Percentiles rank a stretch among this genome's conserved stretches.
Evolutionary conservation across 176 grass and related monocot species (phyloP).

Genomic region (Luzula sylvatica): DNA sequence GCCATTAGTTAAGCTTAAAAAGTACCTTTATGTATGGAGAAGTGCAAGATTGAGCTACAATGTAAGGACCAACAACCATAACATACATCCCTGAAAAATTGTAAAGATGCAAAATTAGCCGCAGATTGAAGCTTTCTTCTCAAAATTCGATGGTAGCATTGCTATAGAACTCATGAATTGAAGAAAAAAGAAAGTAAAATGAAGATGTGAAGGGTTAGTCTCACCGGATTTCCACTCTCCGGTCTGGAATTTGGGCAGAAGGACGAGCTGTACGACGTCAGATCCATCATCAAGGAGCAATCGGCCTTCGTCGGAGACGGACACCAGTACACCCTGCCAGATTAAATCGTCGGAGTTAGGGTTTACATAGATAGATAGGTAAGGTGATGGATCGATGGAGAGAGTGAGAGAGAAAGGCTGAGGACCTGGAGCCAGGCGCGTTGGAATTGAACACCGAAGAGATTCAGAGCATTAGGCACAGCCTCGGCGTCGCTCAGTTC

Average conservation of each 20-base stretch:
- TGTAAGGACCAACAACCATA: constrained; percentile 54
- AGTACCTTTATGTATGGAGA: constrained; percentile 8
- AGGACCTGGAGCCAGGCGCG: constrained; percentile 84
- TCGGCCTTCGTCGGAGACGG: constrained; percentile 10
- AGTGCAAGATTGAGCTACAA: constrained; percentile 5
- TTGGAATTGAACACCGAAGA: constrained; percentile 74
- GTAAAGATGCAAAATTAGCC: constrained; percentile 6
- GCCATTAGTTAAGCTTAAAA: too few species aligned
- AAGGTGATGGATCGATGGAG: not conserved
- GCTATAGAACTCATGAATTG: not conserved
- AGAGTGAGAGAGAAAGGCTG: not conserved
- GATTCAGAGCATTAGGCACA: constrained; percentile 23
- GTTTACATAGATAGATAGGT: not conserved
- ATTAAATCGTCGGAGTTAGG: constrained; percentile 19
- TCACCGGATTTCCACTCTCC: constrained; percentile 24
- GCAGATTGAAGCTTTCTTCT: not conserved
- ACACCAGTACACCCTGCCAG: constrained; percentile 62
- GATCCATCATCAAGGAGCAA: constrained; percentile 70
- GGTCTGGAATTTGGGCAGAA: constrained; percentile 20
- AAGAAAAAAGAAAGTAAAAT: not conserved
- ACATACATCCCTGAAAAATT: constrained; percentile 60
- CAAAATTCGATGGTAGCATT: too few species aligned
- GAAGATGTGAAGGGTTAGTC: not conserved
- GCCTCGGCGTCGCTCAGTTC: constrained; percentile 27
- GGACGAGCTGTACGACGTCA: constrained; percentile 34